Conservation (phyloP, 495 filamentous ascomycete species). For the Penicillium cinerascens region DNA sequence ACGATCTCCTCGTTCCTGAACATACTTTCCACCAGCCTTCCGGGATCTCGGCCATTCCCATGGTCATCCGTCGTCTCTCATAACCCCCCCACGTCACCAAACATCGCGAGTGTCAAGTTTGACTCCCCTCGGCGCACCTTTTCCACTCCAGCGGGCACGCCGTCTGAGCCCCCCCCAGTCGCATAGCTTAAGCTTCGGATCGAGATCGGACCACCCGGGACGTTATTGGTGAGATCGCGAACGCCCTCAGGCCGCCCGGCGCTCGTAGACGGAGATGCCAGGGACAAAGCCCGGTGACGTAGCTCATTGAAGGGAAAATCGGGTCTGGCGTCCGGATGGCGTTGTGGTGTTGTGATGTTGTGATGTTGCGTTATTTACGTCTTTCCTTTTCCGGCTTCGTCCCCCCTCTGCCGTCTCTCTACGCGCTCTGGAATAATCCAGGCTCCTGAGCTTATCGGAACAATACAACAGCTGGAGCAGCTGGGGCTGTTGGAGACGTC, state of each 20-base stretch:
- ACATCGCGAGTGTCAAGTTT: not conserved
- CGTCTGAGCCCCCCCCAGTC: slow-evolving; percentile 8
- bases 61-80: not conserved
- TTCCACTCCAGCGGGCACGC: slow-evolving; percentile 16
- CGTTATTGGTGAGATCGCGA: slow-evolving; percentile 24
- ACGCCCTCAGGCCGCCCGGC: not conserved
- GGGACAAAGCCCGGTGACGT: slow-evolving; percentile 3
- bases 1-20: not conserved
- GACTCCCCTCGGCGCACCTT: slow-evolving; percentile 8
- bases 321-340: slow-evolving; percentile 1
- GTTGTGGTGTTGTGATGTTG: not conserved
- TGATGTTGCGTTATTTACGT: too few species aligned
- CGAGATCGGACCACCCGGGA: slow-evolving; percentile 25
- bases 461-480: not conserved
- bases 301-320: not conserved
- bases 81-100: not conserved
- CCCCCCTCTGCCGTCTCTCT: not conserved
- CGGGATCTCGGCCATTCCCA: not conserved
- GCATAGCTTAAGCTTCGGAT: slow-evolving; percentile 26
- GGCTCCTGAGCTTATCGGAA: not conserved
- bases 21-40: not conserved
- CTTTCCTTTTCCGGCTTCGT: slow-evolving; percentile 29
- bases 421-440: too few species aligned
- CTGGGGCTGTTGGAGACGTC: not conserved
- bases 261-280: not conserved